Evolutionary conservation across 345 rosid species (phyloP), one percentile per base, ranked within the genome.

Genomic region (Melaleuca alternifolia): DNA sequence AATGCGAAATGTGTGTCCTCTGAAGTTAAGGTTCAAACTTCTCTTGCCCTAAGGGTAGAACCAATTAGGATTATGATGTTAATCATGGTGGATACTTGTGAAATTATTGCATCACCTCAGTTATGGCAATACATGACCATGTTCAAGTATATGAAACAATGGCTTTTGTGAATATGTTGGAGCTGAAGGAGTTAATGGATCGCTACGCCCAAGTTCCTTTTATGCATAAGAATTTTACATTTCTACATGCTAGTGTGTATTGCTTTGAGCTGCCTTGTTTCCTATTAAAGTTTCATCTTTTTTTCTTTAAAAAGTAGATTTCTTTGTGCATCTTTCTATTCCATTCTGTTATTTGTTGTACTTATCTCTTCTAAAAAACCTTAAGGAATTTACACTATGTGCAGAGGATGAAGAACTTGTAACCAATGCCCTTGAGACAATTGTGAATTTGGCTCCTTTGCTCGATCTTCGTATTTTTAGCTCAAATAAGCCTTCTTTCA

Each of bases 391-490:
- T 83, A 30, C 59, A 24, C 61, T 83, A 13, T 14, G 88, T 84
- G 85, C 98, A 96, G 99, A 95, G 98, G 98, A 97, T 62, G 99
- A 97, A 91, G 99, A 97, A 87, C 96, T 97, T 82, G 96, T 96
- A 50, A 96, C 99, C 65, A 97, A 96, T 92, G 92, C 96, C 79
- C 97, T 97, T 1, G 99, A 97, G 92, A 93, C 98, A 51, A 92
- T 96, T 85, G 99, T 96, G 77, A 97, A 97, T 92, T 87, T 96
- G 90, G 98, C 99, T 46, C 98, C 97, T 11, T 85, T 96, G 93
- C 96, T 97, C 85, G 99, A 97, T 91, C 98, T 97, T 90, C 95
- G 96, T 83, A 96, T 95, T 88, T 96, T 97, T 86, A 97, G 99
- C 92, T 95, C 98, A 28, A 79, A 88, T 85, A 97, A 96, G 88